Conservation (phyloP, 805 yeast genomes). For the Nakazawaea wyomingensis region DNA sequence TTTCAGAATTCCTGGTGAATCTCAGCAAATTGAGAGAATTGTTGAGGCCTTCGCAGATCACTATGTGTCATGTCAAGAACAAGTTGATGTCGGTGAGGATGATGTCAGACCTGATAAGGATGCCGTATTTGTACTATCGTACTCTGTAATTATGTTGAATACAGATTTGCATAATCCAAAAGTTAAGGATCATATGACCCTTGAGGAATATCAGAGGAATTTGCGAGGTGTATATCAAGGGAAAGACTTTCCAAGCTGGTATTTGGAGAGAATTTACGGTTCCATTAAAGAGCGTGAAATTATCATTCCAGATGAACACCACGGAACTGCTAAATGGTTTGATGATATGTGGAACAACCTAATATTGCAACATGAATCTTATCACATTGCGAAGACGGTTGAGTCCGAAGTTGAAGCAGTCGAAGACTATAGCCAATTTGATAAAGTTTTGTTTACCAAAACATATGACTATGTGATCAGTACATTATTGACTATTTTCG, state of each 20-base stretch:
- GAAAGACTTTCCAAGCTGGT: constrained; percentile 81
- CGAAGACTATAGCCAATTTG: constrained; percentile 48
- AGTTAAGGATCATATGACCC: constrained; percentile 85
- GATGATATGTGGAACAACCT: constrained; percentile 80
- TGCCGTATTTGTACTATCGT: constrained; percentile 83
- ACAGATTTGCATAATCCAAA: constrained; percentile 93
- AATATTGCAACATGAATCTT: constrained; percentile 42
- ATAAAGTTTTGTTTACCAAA: constrained; percentile 62
- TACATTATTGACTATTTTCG: constrained; percentile 72
- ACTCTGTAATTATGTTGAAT: constrained; percentile 89
- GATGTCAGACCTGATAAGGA: constrained; percentile 74
- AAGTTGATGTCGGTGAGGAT: constrained; percentile 25
- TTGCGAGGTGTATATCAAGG: constrained; percentile 73
- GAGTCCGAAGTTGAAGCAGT: constrained; percentile 12
- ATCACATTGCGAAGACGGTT: constrained; percentile 7
- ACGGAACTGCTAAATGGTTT: constrained; percentile 87
- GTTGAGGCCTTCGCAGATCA: constrained; percentile 82
- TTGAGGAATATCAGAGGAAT: constrained; percentile 75
- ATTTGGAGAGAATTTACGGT: constrained; percentile 70
- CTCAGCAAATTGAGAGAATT: constrained; percentile 92
- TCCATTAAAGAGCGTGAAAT: constrained; percentile 84
- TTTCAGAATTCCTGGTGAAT: constrained; percentile 94
- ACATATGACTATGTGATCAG: constrained; percentile 62
- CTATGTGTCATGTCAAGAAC: constrained; percentile 60
- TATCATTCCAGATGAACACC: constrained; percentile 97